phyloP scores from a whole-genome alignment of 2,329 filamentous ascomycete genomes.

The Penicillium sp. region DNA sequence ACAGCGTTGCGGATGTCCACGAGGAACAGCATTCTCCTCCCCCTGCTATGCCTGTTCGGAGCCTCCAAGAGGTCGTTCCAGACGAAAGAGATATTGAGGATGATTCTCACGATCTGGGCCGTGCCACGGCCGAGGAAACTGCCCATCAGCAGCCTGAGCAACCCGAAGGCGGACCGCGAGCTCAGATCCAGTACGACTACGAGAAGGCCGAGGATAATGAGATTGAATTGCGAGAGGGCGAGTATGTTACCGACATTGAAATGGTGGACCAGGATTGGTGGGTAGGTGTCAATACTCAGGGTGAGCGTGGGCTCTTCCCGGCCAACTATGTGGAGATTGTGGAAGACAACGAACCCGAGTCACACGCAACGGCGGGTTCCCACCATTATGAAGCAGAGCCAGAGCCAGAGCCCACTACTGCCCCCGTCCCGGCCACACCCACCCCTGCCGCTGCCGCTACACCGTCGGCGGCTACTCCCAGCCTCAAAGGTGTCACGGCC shows the following conservation, averaged over 20 bases:
- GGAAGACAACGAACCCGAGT: slow-evolving; percentile 53
- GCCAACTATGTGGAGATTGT: slow-evolving; percentile 94
- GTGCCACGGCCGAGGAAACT: slow-evolving; percentile 59
- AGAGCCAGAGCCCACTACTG: slow-evolving; percentile 33
- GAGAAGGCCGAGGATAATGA: slow-evolving; percentile 98
- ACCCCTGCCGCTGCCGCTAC: slow-evolving; percentile 39
- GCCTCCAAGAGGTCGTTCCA: slow-evolving; percentile 63
- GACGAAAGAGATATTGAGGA: slow-evolving; percentile 67
- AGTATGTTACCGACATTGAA: slow-evolving; percentile 86
- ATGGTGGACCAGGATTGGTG: slow-evolving; percentile 99
- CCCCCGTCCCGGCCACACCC: slow-evolving; percentile 40
- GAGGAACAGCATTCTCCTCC: slow-evolving; percentile 45
- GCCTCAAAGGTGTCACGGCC: slow-evolving; percentile 61
- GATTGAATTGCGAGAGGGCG: slow-evolving; percentile 83
- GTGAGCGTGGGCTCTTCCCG: slow-evolving; percentile 88
- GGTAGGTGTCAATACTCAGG: slow-evolving; percentile 84
- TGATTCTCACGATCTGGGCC: slow-evolving; percentile 58
- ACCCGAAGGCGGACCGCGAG: slow-evolving; percentile 61
- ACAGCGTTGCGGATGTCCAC: slow-evolving; percentile 45
- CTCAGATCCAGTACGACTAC: slow-evolving; percentile 88
- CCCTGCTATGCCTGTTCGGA: slow-evolving; percentile 58
- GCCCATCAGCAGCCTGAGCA: slow-evolving; percentile 38
- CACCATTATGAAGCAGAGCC: slow-evolving; percentile 34
- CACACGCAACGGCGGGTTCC: slow-evolving; percentile 27
- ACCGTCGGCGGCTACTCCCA: slow-evolving; percentile 36